Evolutionary conservation across 2,329 filamentous ascomycete species (phyloP).

Genomic region (Arthrobotrys musiformis): DNA sequence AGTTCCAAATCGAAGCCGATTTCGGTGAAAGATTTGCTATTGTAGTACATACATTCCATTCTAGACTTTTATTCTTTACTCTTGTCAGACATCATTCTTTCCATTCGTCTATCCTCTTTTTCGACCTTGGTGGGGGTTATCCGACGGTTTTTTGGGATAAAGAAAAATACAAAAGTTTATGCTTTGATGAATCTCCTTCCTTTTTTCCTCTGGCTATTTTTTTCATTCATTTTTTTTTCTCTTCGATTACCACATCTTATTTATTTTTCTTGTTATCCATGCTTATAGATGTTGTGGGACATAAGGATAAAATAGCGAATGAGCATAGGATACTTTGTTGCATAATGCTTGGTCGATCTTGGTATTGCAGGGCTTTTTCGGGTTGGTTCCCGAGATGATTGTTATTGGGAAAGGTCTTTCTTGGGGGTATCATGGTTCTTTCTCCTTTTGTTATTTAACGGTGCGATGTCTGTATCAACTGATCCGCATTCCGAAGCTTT

Average conservation of each 20-base stretch:
- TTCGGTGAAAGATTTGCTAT: slow-evolving; percentile 51
- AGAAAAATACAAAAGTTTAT: slow-evolving; percentile 50
- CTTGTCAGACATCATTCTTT: not conserved
- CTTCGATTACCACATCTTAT: not conserved
- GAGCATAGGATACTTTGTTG: slow-evolving; percentile 14
- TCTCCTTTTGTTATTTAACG: slow-evolving; percentile 17
- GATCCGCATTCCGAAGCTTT: not conserved
- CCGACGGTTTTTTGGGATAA: slow-evolving; percentile 15
- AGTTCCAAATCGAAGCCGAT: slow-evolving; percentile 47
- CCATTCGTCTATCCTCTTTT: not conserved
- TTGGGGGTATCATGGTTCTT: not conserved
- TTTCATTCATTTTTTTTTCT: not conserved
- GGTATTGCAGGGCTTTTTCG: slow-evolving; percentile 1
- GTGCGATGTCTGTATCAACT: slow-evolving; percentile 33
- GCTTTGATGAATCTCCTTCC: slow-evolving; percentile 26
- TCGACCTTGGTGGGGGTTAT: slow-evolving; percentile 3
- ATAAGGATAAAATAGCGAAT: slow-evolving; percentile 1
- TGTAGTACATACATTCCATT: slow-evolving; percentile 30
- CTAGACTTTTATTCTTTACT: not conserved
- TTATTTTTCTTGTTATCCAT: not conserved
- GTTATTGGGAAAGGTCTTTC: not conserved
- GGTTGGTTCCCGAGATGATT: not conserved
- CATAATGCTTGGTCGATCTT: slow-evolving; percentile 7
- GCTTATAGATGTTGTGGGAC: slow-evolving; percentile 6
- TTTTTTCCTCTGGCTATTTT: slow-evolving; percentile 1